A percentile compares a stretch with the other conserved stretches of the same genome.
Evolutionary conservation across 768 basidiomycete species (phyloP).

Genomic region (Naematelia encephala): DNA sequence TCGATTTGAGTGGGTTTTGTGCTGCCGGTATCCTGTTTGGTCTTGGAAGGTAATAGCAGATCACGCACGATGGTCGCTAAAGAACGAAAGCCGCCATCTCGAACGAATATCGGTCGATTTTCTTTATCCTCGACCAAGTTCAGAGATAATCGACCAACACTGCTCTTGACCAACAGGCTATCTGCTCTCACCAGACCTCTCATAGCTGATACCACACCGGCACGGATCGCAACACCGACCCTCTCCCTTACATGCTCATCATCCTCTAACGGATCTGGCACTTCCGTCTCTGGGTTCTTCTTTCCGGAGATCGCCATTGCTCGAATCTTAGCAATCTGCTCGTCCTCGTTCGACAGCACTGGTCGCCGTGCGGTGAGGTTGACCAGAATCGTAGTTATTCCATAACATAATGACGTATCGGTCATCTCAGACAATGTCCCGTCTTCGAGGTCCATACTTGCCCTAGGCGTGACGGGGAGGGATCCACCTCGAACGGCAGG

Average conservation of each 20-base stretch:
- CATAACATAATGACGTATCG: constrained; percentile 63
- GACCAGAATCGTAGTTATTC: constrained; percentile 68
- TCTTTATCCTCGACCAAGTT: constrained; percentile 72
- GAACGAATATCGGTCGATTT: constrained; percentile 71
- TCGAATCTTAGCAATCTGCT: constrained; percentile 73
- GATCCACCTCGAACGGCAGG: constrained; percentile 21
- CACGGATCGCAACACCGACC: constrained; percentile 59
- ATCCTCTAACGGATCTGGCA: constrained; percentile 58
- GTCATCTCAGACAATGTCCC: constrained; percentile 4
- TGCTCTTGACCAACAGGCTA: constrained; percentile 62
- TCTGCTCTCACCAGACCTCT: constrained; percentile 60
- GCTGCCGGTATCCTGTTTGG: too few relatives aligned
- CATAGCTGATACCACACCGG: constrained; percentile 66
- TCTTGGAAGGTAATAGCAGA: too few relatives aligned
- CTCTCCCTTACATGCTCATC: constrained; percentile 65
- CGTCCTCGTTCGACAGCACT: constrained; percentile 71
- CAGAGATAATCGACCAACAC: constrained; percentile 63
- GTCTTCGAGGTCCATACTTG: constrained; percentile 19
- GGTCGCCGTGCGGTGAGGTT: constrained; percentile 73
- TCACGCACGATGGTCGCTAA: constrained; percentile 37
- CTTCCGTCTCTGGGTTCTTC: constrained; percentile 20
- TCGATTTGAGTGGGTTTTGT: background rate
- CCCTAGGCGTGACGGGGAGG: constrained; percentile 37
- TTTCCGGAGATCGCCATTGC: constrained; percentile 62
- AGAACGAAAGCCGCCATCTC: constrained; percentile 72